These are phyloP conservation scores for Eleusine coracana DNA, from an alignment of 176 grass and related monocot genomes.

Conservation along the genomic window DNA sequence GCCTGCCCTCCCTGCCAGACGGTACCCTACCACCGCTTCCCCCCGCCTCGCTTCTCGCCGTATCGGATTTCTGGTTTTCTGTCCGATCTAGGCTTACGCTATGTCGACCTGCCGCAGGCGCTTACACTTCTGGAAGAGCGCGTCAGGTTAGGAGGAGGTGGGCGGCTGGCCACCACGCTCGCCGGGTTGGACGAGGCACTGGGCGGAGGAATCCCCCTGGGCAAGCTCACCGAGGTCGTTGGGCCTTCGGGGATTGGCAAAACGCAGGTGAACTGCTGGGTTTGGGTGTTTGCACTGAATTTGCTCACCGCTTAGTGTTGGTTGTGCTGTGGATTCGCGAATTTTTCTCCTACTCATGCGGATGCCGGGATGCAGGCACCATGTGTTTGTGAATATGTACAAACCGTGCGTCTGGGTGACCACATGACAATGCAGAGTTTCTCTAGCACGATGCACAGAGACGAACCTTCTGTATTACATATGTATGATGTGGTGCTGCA, in stretches of 20 bases:
- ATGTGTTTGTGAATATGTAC: slow-evolving; percentile 29
- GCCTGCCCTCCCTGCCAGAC: slow-evolving; percentile 85
- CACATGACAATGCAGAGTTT: not conserved
- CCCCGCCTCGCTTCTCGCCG: not conserved
- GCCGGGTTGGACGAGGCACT: slow-evolving; percentile 72
- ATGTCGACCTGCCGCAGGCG: slow-evolving; percentile 31
- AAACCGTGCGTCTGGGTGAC: not conserved
- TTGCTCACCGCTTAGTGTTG: not conserved
- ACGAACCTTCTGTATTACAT: not conserved
- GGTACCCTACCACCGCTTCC: slow-evolving; percentile 28
- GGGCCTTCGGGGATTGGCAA: slow-evolving; percentile 93
- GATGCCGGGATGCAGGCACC: not conserved
- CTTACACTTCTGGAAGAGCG: slow-evolving; percentile 47
- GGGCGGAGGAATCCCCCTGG: slow-evolving; percentile 71
- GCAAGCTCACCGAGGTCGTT: slow-evolving; percentile 85
- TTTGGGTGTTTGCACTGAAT: not conserved
- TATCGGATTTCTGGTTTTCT: not conserved
- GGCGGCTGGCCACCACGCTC: slow-evolving; percentile 71
- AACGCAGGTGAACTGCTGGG: slow-evolving; percentile 61
- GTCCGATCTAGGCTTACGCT: not conserved
- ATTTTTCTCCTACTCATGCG: not conserved
- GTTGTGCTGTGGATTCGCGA: not conserved
- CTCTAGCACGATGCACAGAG: not conserved
- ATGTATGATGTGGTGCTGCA: not conserved
- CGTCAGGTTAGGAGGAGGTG: slow-evolving; percentile 43